Evolutionary conservation across 2,329 filamentous ascomycete species (phyloP), one percentile per base, ranked within the genome.

Genomic region (Emmonsia crescens): DNA sequence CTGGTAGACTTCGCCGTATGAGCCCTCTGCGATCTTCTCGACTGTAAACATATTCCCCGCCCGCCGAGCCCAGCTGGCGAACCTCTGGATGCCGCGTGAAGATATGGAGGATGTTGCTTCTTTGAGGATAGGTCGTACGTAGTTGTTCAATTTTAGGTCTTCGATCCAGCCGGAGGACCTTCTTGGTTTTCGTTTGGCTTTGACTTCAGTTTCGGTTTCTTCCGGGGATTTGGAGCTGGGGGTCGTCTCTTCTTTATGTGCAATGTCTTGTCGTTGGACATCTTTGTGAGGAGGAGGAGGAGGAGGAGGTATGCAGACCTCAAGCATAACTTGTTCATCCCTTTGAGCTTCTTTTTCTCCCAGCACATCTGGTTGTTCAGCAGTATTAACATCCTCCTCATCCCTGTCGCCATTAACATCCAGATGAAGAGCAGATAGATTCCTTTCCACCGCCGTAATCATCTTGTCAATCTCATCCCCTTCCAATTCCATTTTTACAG

Each of bases 1-100:
- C 14, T 84, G 82, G 69, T 86, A 87, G 2, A 88, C 85, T 68
- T 87, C 84, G 60, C 83, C 83, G 68, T 85, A 88, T 0, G 84
- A 85, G 1, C 85, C 85, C 70, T 88, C 85, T 9, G 84, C 84
- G 42, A 88, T 81, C 66, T 88, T 88, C 9, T 77, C 75, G 48
- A 87, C 77, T 44, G 77, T 69, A 64, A 77, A 72, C 66, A 74
- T 69, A 42, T 70, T 71, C 5, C 69, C 73, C 2, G 73, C 74
- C 14, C 73, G 69, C 3, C 71, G 68, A 10, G 75, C 74, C 75
- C 75, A 77, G 12, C 71, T 70, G 51, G 63, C 64, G 57, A 77
- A 77, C 49, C 70, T 73, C 51, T 77, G 75, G 10, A 76, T 70
- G 12, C 69, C 70, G 51, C 72, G 69, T 0, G 73, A 71, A 2